Base-by-base conservation (phyloP, 2,329 filamentous ascomycete species). In the Nemania sp. region DNA sequence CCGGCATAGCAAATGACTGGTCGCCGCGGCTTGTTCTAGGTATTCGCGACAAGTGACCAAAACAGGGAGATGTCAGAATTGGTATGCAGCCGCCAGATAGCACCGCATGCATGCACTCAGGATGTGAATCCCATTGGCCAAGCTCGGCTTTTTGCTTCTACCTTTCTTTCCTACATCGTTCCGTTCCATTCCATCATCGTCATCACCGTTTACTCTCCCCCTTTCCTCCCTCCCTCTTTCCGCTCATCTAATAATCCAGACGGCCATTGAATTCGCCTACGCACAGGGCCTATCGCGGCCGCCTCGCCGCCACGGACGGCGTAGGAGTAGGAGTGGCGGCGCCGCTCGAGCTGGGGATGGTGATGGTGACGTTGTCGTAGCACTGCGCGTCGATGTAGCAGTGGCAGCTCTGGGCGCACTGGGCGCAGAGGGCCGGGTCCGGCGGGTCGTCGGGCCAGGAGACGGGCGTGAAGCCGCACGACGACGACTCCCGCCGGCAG, bases 401-500 rank as follows among this genome's bases (percentile, higher is more conserved):
- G 54, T 67, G 63, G 48, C 68, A 68, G 21, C 58, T 54, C 10
- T 25, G 21, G 2, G 29, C n/a, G 51, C 68, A 69, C 40, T 56
- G 47, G 21, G 58, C 64, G 58, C 68, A 69, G 42, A 63, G 39
- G 9, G 58, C 60, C 37, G 56, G 48, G 62, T 68, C 67, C 18
- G 64, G 13, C 25, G 64, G 17, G 35, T 39, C 35, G 5, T 39
- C 35, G 4, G 35, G 11, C 35, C 35, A 39, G 35, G 11, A 13
- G 47, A 64, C 53, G 10, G 18, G 17, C 39, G 52, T 50, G 48
- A 66, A 69, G 5, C 48, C 46, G 59, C 68, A 70, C 2, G 64
- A 58, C 17, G 63, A 66, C 54, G 67, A 69, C 62, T 70, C 68
- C 1, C 68, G 68, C 18, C 68, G 65, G 64, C 68, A 70, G 63